These are phyloP conservation scores for Discostella stelligera DNA, from an alignment of 352 stramenopile species.

Conservation along the genomic window DNA sequence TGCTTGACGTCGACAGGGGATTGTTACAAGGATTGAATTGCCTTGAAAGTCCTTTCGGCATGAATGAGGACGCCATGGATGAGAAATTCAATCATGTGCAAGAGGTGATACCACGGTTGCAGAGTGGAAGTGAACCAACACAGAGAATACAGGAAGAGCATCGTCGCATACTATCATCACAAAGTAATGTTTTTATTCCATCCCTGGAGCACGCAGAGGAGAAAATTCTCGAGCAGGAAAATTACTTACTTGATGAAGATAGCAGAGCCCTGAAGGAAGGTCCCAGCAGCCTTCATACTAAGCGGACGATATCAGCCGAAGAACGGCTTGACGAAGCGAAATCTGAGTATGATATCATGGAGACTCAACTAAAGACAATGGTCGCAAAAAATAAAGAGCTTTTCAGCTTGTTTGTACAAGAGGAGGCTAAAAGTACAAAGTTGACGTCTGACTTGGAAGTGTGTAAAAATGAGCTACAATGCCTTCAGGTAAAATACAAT, in stretches of 20 bases:
- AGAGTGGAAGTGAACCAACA: conserved; percentile 22
- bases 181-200: conserved; percentile 58
- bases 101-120: conserved; percentile 10
- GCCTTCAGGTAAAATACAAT: conserved; percentile 87
- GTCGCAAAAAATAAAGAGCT: conserved; percentile 94
- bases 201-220: conserved; percentile 53
- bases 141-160: conserved; percentile 93
- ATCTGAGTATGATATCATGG: conserved; percentile 86
- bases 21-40: neutral
- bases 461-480: conserved; percentile 84
- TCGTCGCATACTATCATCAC: conserved; percentile 90
- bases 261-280: conserved; percentile 88
- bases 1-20: neutral
- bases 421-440: conserved; percentile 87
- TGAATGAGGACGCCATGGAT: no score
- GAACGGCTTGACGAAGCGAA: conserved; percentile 84
- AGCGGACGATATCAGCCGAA: conserved; percentile 86
- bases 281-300: conserved; percentile 92
- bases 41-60: neutral
- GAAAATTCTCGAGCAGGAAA: conserved; percentile 68
- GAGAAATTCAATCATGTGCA: neutral
- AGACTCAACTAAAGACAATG: conserved; percentile 91
- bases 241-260: conserved; percentile 85
- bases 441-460: conserved; percentile 76
- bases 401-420: conserved; percentile 90